These are phyloP conservation scores for Herpomyces periplanetae DNA, from an alignment of 2,329 filamentous ascomycete genomes.

Conservation along the genomic window DNA sequence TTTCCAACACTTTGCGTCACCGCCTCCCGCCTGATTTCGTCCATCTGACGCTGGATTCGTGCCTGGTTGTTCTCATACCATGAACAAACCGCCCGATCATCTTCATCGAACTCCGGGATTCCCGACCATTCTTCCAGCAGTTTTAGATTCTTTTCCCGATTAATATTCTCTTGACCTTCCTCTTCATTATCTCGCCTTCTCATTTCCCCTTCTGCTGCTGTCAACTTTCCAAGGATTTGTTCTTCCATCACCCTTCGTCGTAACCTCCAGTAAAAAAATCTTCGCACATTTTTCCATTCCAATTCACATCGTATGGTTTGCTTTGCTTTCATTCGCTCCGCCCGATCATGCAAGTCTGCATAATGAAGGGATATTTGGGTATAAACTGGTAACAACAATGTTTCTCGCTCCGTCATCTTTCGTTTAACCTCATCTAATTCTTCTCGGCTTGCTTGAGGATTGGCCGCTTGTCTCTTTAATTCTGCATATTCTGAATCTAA, in stretches of 20 bases:
- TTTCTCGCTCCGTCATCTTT: slow-evolving; percentile 50
- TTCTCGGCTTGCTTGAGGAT: slow-evolving; percentile 26
- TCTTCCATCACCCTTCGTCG: slow-evolving; percentile 89
- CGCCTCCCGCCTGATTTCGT: slow-evolving; percentile 36
- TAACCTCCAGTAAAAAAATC: slow-evolving; percentile 99
- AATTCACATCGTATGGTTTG: slow-evolving; percentile 50
- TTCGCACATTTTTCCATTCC: slow-evolving; percentile 51
- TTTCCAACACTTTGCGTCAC: slow-evolving; percentile 26
- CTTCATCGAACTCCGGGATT: slow-evolving; percentile 30
- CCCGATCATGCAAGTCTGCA: slow-evolving; percentile 79
- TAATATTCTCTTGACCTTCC: slow-evolving; percentile 5
- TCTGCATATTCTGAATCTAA: slow-evolving; percentile 46
- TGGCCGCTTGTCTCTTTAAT: slow-evolving; percentile 36
- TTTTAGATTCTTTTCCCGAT: slow-evolving; percentile 24
- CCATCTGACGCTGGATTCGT: slow-evolving; percentile 41
- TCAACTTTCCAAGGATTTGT: slow-evolving; percentile 72
- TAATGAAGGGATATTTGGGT: slow-evolving; percentile 84
- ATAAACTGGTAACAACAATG: slow-evolving; percentile 65
- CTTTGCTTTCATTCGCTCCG: slow-evolving; percentile 94
- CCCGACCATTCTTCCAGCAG: slow-evolving; percentile 48
- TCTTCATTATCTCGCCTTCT: slow-evolving; percentile 8
- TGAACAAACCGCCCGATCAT: slow-evolving; percentile 44
- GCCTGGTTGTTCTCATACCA: slow-evolving; percentile 94
- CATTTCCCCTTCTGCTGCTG: slow-evolving; percentile 9
- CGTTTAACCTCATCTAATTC: slow-evolving; percentile 38